phyloP scores from a whole-genome alignment of 129 eudicot genomes.

The Pulicaria dysenterica region DNA sequence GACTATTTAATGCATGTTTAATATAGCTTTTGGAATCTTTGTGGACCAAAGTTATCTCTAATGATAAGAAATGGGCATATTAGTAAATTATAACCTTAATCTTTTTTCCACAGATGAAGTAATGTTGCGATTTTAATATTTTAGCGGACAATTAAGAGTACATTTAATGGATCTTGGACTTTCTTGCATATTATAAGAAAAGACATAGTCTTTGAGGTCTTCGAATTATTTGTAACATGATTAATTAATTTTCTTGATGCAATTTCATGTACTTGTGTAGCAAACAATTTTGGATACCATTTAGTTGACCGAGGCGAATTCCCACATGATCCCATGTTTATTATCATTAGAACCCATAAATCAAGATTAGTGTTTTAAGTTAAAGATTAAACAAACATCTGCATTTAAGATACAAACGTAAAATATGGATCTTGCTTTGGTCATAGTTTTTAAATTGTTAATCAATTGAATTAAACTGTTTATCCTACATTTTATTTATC shows the following conservation, averaged over 20 bases:
- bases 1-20: conserved; percentile 9
- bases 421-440: conserved; percentile 38
- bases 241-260: conserved; percentile 29
- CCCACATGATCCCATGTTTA: conserved; percentile 45
- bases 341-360: conserved; percentile 33
- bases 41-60: not conserved
- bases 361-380: conserved; percentile 31
- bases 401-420: conserved; percentile 28
- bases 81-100: not conserved
- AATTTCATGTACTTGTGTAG: conserved; percentile 22
- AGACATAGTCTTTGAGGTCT: conserved; percentile 1
- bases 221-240: not conserved
- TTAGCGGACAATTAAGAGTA: not conserved
- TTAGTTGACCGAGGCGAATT: conserved; percentile 35
- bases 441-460: conserved; percentile 6
- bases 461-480: not conserved
- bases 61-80: not conserved
- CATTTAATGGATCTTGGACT: not conserved
- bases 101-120: not conserved
- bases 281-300: conserved; percentile 22
- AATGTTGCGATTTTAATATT: not conserved
- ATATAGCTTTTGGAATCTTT: conserved; percentile 15
- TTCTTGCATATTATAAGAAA: conserved; percentile 11
- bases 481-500: conserved; percentile 17
- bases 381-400: conserved; percentile 22